A percentile compares a stretch with the other conserved stretches of the same genome.
Conservation (phyloP, 352 stramenopile species). For the Globisporangium paddicum region DNA sequence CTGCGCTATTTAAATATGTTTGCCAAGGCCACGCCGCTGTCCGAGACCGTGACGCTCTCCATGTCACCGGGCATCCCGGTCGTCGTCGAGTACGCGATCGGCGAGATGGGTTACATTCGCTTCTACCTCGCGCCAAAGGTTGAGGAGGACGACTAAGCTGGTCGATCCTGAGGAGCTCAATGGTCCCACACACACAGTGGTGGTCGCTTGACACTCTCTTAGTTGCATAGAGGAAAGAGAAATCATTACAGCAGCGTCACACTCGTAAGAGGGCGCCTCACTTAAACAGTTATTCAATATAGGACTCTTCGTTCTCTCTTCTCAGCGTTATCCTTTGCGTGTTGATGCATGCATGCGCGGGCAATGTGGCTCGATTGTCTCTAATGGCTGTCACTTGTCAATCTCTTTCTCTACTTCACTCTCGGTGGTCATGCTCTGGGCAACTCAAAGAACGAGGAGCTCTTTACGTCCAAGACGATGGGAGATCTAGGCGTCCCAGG, state of each 20-base stretch:
- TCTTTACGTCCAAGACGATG: too few relatives aligned
- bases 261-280: background rate
- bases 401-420: background rate
- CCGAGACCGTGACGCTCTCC: constrained; percentile 93
- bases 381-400: background rate
- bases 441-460: too few relatives aligned
- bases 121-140: constrained; percentile 99
- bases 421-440: too few relatives aligned
- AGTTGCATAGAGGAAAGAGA: constrained; percentile 5
- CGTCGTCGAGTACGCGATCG: constrained; percentile 98
- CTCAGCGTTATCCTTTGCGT: background rate
- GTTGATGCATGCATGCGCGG: background rate
- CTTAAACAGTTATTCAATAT: background rate
- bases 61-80: constrained; percentile 98
- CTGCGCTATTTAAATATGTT: constrained; percentile 99
- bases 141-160: constrained; percentile 93
- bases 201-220: background rate
- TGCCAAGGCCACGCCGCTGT: constrained; percentile 97
- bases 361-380: too few relatives aligned
- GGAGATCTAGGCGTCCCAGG: too few relatives aligned
- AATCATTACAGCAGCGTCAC: background rate
- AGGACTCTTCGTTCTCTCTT: background rate
- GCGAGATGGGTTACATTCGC: constrained; percentile 95
- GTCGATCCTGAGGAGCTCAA: background rate
- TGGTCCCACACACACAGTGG: background rate